These are phyloP conservation scores for Daldinia concentrica DNA, from an alignment of 495 filamentous ascomycete genomes.

Conservation along the genomic window DNA sequence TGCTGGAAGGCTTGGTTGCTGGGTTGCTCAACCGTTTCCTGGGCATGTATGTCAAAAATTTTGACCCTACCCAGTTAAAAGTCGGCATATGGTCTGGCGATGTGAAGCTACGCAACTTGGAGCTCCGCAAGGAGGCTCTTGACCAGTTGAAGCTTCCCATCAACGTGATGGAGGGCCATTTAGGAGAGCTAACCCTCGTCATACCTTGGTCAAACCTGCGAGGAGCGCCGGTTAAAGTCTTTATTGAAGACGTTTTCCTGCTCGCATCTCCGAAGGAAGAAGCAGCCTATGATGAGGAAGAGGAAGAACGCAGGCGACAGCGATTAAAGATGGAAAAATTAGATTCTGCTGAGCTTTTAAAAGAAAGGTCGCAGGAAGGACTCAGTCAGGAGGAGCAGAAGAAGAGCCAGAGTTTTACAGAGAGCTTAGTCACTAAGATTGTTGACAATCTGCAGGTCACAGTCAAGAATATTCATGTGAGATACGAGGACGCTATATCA, in stretches of 20 bases:
- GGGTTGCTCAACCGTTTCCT: constrained; percentile 97
- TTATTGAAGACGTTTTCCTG: constrained; percentile 95
- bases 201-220: constrained; percentile 97
- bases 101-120: constrained; percentile 89
- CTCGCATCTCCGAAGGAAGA: constrained; percentile 95
- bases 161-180: constrained; percentile 94
- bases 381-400: constrained; percentile 94
- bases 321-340: constrained; percentile 96
- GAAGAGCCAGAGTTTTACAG: constrained; percentile 94
- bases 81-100: constrained; percentile 98
- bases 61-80: constrained; percentile 94
- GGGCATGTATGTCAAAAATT: constrained; percentile 99
- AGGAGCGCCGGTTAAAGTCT: constrained; percentile 91
- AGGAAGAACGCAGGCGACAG: constrained; percentile 84
- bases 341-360: constrained; percentile 91
- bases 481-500: constrained; percentile 97
- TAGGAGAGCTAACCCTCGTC: constrained; percentile 86
- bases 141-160: constrained; percentile 95
- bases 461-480: constrained; percentile 96
- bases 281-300: constrained; percentile 88
- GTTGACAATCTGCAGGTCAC: constrained; percentile 97
- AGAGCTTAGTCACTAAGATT: constrained; percentile 92
- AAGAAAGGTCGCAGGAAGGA: constrained; percentile 89
- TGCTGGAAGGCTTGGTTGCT: constrained; percentile 76
- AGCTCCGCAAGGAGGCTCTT: constrained; percentile 91